phyloP scores from a whole-genome alignment of 2,329 filamentous ascomycete species.

The Monosporascus sp. region DNA sequence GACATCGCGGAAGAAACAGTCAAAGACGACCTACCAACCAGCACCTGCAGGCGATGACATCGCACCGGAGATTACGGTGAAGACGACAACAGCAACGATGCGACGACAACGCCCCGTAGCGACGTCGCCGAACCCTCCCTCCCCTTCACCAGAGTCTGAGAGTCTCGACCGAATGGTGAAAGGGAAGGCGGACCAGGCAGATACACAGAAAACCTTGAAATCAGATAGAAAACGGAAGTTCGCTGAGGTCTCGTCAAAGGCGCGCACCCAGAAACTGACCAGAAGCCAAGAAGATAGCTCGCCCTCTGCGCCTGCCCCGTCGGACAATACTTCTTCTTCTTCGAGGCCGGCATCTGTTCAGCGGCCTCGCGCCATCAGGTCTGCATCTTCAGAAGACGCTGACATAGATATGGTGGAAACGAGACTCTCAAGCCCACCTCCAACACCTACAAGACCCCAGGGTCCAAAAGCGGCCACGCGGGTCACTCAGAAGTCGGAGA shows the following conservation, averaged over 20 bases:
- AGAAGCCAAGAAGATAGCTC: constrained; percentile 9
- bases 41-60: background rate
- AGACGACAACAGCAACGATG: constrained; percentile 8
- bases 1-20: constrained; percentile 16
- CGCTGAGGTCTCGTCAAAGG: constrained; percentile 21
- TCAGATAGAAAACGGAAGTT: constrained; percentile 25
- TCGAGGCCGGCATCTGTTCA: constrained; percentile 6
- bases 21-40: constrained; percentile 18
- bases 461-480: background rate
- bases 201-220: constrained; percentile 6
- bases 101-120: constrained; percentile 11
- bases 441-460: constrained; percentile 19
- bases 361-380: constrained; percentile 6
- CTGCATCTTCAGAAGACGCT: constrained; percentile 14
- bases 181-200: constrained; percentile 4
- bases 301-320: constrained; percentile 9
- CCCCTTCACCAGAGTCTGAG: constrained; percentile 9
- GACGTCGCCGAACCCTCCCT: constrained; percentile 13
- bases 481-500: constrained; percentile 1
- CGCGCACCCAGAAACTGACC: constrained; percentile 11
- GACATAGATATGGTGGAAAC: constrained; percentile 14
- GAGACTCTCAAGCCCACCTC: constrained; percentile 25
- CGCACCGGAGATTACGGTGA: constrained; percentile 12
- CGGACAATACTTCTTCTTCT: constrained; percentile 4
- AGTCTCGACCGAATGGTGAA: constrained; percentile 6